Percentiles rank a stretch among this genome's conserved stretches.
Conservation (phyloP, 2,329 filamentous ascomycete genomes). For the Penicillium sp. region DNA sequence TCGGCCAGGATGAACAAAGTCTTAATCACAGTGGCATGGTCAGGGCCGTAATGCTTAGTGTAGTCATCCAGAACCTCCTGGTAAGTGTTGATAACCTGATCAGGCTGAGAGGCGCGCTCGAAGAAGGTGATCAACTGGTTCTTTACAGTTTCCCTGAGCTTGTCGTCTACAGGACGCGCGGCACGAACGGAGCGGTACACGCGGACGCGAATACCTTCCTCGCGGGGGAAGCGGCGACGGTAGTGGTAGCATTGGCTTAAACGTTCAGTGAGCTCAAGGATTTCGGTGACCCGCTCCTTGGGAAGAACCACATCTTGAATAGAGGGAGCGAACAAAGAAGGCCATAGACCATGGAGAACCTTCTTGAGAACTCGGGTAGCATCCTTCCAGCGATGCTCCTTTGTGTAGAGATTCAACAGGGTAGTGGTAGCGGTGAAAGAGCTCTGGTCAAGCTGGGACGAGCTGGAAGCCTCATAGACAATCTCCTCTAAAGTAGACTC, state of each 20-base stretch:
- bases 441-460: conserved; percentile 42
- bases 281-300: conserved; percentile 46
- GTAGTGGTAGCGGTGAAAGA: conserved; percentile 46
- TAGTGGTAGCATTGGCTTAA: conserved; percentile 50
- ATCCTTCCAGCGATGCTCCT: conserved; percentile 51
- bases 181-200: conserved; percentile 38
- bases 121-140: conserved; percentile 33
- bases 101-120: conserved; percentile 33
- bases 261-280: conserved; percentile 49
- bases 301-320: conserved; percentile 49
- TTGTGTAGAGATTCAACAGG: conserved; percentile 46
- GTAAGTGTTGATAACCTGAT: conserved; percentile 39
- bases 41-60: conserved; percentile 35
- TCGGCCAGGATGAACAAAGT: conserved; percentile 40
- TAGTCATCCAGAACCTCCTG: conserved; percentile 45
- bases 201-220: conserved; percentile 40
- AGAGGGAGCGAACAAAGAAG: conserved; percentile 48
- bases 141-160: conserved; percentile 30
- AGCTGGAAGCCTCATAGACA: conserved; percentile 47
- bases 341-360: conserved; percentile 51
- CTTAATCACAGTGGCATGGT: conserved; percentile 40
- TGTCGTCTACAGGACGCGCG: conserved; percentile 33
- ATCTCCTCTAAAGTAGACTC: conserved; percentile 48
- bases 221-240: conserved; percentile 38
- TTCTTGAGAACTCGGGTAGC: conserved; percentile 50